These are phyloP conservation scores for Daldinia decipiens DNA, from an alignment of 495 filamentous ascomycete species.

Conservation along the genomic window DNA sequence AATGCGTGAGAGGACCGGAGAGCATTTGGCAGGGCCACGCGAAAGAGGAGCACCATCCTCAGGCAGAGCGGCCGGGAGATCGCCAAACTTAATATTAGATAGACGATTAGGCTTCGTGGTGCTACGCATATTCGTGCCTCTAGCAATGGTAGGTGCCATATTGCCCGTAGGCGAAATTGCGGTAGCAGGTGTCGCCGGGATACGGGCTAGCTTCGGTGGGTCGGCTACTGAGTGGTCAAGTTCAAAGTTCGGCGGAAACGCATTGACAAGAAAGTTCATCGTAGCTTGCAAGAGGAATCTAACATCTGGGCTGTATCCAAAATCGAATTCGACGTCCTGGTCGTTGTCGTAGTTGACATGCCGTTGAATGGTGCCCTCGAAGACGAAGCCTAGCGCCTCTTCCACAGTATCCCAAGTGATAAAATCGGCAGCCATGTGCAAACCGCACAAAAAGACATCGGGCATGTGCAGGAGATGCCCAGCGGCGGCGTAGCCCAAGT, in stretches of 20 bases:
- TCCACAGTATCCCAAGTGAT: conserved; percentile 67
- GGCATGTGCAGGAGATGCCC: conserved; percentile 60
- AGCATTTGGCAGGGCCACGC: conserved; percentile 46
- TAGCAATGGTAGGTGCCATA: conserved; percentile 46
- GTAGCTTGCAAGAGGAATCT: conserved; percentile 50
- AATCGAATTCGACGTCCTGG: conserved; percentile 37
- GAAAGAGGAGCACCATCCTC: conserved; percentile 48
- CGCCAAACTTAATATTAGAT: conserved; percentile 73
- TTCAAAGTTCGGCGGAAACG: conserved; percentile 60
- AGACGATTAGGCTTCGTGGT: conserved; percentile 53
- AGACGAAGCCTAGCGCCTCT: conserved; percentile 54
- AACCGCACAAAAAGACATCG: conserved; percentile 54
- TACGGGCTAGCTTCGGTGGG: conserved; percentile 50
- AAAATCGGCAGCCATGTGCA: conserved; percentile 58
- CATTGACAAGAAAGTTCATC: conserved; percentile 57
- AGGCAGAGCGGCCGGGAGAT: conserved; percentile 60
- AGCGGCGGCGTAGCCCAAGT: conserved; percentile 63
- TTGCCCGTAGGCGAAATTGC: conserved; percentile 9
- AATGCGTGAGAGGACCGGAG: conserved; percentile 64
- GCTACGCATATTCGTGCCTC: conserved; percentile 48
- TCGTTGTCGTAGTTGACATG: conserved; percentile 45
- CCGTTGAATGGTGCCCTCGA: conserved; percentile 39
- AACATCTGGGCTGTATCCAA: conserved; percentile 47
- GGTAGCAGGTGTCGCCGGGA: conserved; percentile 43
- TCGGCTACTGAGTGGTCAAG: conserved; percentile 57